Evolutionary conservation across 2,329 filamentous ascomycete genomes (phyloP).

Genomic region (Beauveria varroae): DNA sequence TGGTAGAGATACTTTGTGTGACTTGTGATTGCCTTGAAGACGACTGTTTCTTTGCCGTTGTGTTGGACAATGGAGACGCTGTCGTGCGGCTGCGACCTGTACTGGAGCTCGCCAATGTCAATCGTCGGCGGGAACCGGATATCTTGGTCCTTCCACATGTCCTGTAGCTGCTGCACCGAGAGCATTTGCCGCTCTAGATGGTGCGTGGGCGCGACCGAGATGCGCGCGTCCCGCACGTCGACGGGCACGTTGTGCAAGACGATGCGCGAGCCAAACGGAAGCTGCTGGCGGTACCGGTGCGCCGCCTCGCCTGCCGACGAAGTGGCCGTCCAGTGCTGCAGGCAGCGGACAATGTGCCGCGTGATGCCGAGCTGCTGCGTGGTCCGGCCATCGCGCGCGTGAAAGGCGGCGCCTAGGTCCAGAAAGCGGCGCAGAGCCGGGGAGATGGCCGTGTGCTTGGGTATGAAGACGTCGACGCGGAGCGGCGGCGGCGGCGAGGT

Average conservation of each 20-base stretch:
- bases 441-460: constrained; percentile 33
- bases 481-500: constrained; percentile 34
- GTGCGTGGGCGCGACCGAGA: constrained; percentile 42
- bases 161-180: constrained; percentile 32
- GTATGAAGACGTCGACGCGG: constrained; percentile 51
- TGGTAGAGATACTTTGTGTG: constrained; percentile 55
- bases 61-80: constrained; percentile 49
- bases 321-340: constrained; percentile 42
- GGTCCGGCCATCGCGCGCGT: constrained; percentile 43
- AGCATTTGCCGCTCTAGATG: constrained; percentile 46
- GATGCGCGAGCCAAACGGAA: constrained; percentile 52
- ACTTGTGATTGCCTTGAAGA: constrained; percentile 52
- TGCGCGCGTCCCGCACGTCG: constrained; percentile 36
- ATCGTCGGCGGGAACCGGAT: constrained; percentile 37
- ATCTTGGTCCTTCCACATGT: constrained; percentile 33
- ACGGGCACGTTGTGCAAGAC: constrained; percentile 44
- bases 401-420: constrained; percentile 37
- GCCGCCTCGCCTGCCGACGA: constrained; percentile 19
- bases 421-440: constrained; percentile 37
- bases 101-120: constrained; percentile 41
- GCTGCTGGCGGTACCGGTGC: constrained; percentile 31
- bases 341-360: constrained; percentile 44
- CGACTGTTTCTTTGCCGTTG: constrained; percentile 30
- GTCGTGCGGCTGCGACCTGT: constrained; percentile 49
- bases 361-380: constrained; percentile 44